phyloP scores from a whole-genome alignment of 495 filamentous ascomycete species.

The Talaromyces ruber region DNA sequence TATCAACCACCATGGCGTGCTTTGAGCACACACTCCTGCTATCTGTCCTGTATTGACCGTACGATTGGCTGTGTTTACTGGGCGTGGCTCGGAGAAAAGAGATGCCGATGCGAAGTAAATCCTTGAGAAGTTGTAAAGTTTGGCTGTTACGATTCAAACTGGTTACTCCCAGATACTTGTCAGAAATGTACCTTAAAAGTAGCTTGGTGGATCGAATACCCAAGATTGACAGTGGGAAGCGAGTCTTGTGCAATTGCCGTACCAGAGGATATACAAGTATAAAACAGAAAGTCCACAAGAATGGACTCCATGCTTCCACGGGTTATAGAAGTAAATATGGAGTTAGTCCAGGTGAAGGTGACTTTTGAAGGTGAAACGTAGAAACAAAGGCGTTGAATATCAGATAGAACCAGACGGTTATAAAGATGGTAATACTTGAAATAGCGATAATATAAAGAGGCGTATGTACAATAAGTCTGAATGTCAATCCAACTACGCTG shows the following conservation, averaged over 20 bases:
- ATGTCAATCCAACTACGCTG: neutral
- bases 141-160: neutral
- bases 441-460: neutral
- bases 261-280: neutral
- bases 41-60: neutral
- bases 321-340: neutral
- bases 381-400: neutral
- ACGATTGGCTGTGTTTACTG: neutral
- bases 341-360: neutral
- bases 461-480: neutral
- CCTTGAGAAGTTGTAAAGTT: neutral
- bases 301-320: neutral
- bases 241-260: neutral
- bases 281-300: neutral
- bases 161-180: neutral
- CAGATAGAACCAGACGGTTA: neutral
- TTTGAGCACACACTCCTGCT: neutral
- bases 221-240: neutral
- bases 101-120: neutral
- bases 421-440: neutral
- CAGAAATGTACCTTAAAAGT: neutral
- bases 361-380: neutral
- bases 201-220: neutral
- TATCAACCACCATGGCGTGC: neutral
- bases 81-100: neutral